phyloP scores from a whole-genome alignment of 345 rosid genomes.

The Ceriops decandra region DNA sequence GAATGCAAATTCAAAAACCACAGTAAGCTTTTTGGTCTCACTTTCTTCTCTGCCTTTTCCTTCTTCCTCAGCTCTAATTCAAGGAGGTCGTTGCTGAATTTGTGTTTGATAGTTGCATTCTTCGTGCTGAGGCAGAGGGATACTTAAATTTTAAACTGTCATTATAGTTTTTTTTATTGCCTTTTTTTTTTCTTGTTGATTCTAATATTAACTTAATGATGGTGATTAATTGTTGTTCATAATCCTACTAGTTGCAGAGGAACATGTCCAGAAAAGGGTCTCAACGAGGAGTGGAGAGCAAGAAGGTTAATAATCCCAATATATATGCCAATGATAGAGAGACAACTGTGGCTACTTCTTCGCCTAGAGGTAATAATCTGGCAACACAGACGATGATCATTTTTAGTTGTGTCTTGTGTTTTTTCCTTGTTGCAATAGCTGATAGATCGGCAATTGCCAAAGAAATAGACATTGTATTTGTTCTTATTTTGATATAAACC shows the following conservation, averaged over 20 bases:
- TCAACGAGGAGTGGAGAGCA: constrained; percentile 47
- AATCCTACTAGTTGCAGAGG: constrained; percentile 54
- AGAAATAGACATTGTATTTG: background rate
- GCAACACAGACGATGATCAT: background rate
- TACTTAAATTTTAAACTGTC: too few species aligned
- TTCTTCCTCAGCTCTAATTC: background rate
- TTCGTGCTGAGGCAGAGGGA: too few species aligned
- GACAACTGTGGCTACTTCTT: constrained; percentile 36
- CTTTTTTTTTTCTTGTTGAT: background rate
- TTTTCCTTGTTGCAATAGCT: background rate
- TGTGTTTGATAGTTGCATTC: too few species aligned
- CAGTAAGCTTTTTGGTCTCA: constrained; percentile 31
- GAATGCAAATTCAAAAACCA: constrained; percentile 43
- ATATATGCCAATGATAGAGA: constrained; percentile 44
- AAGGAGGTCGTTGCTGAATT: too few species aligned
- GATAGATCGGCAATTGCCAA: background rate
- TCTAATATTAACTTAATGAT: background rate
- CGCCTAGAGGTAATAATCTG: constrained; percentile 57
- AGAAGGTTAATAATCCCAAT: constrained; percentile 34
- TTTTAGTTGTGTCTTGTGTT: background rate
- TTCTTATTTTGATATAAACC: background rate
- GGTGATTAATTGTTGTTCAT: background rate
- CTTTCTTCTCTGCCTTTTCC: background rate
- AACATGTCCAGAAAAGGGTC: constrained; percentile 72
- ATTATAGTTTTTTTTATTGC: too few species aligned